These are phyloP conservation scores for Paraphoma chrysanthemicola DNA, from an alignment of 2,329 filamentous ascomycete species.

Conservation along the genomic window DNA sequence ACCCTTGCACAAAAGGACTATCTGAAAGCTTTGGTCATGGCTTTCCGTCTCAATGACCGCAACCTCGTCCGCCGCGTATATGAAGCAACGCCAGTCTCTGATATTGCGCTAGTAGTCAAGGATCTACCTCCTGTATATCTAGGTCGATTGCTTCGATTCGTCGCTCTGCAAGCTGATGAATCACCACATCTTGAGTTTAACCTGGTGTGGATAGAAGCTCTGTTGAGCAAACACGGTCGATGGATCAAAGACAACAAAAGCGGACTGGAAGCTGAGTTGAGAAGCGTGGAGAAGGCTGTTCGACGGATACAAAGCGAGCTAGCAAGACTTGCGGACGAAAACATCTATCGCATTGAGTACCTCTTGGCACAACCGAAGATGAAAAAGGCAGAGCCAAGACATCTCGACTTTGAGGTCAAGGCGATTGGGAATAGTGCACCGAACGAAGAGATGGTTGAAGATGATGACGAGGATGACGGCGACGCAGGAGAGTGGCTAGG, in stretches of 20 bases:
- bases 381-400: conserved; percentile 28
- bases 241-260: conserved; percentile 83
- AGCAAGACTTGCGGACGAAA: conserved; percentile 82
- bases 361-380: conserved; percentile 64
- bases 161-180: conserved; percentile 86
- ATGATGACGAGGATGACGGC: conserved; percentile 39
- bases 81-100: conserved; percentile 76
- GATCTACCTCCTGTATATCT: conserved; percentile 87
- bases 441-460: conserved; percentile 44
- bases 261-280: conserved; percentile 82
- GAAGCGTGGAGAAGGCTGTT: conserved; percentile 82
- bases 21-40: conserved; percentile 93
- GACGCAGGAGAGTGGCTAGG: conserved; percentile 61
- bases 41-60: conserved; percentile 90
- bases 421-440: conserved; percentile 42
- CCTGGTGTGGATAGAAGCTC: conserved; percentile 85
- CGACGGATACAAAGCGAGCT: conserved; percentile 82
- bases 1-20: conserved; percentile 82
- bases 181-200: conserved; percentile 96
- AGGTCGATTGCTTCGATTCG: conserved; percentile 81
- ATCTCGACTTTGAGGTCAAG: conserved; percentile 41
- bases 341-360: conserved; percentile 88
- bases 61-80: conserved; percentile 85
- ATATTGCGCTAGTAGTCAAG: conserved; percentile 79
- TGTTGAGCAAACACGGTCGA: conserved; percentile 81